Evolutionary conservation across 257 asterid species (phyloP).

Genomic region (Paraleonurus japonicus): DNA sequence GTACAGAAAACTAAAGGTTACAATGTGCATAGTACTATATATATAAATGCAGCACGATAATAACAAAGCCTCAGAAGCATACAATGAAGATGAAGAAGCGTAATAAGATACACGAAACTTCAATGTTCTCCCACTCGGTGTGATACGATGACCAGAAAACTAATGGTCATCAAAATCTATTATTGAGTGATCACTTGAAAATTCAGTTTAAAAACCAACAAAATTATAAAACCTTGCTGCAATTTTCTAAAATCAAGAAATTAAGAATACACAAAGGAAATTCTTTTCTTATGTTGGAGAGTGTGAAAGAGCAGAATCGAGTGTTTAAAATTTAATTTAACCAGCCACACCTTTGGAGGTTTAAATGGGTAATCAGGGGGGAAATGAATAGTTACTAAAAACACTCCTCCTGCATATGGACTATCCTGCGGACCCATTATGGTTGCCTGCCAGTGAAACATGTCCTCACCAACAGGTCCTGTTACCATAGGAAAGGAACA

Average conservation of each 20-base stretch:
- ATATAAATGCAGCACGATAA: neutral
- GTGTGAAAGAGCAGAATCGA: neutral
- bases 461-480: slow-evolving; percentile 79
- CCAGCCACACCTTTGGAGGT: slow-evolving; percentile 56
- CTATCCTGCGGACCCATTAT: slow-evolving; percentile 77
- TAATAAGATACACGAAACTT: neutral
- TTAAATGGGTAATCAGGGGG: slow-evolving; percentile 75
- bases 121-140: neutral
- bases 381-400: slow-evolving; percentile 56
- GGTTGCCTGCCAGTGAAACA: slow-evolving; percentile 79
- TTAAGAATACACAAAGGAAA: neutral
- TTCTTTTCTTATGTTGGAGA: neutral
- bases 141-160: neutral
- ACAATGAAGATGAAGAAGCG: neutral
- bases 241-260: slow-evolving; percentile 2
- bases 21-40: neutral
- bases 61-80: neutral
- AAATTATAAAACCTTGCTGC: neutral
- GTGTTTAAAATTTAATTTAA: neutral
- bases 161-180: neutral
- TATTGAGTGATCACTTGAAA: neutral
- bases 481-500: slow-evolving; percentile 23
- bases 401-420: slow-evolving; percentile 69
- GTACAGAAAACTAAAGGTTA: neutral
- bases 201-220: neutral